Conservation (phyloP, 176 grass and related monocot species). For the Aegilops tauschii region DNA sequence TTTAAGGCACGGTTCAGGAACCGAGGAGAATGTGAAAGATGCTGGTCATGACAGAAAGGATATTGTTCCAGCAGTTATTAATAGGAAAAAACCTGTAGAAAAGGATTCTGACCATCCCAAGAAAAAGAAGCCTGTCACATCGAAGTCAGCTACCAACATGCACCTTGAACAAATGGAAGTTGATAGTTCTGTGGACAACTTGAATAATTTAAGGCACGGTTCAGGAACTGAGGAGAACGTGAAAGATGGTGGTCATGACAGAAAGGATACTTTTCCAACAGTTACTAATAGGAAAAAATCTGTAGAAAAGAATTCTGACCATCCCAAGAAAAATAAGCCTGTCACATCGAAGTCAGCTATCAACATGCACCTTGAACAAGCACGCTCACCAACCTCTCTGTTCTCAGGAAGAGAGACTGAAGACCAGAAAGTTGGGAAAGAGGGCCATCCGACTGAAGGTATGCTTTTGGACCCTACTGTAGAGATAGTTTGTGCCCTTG, state of each 20-base stretch:
- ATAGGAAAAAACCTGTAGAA: constrained; percentile 38
- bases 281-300: constrained; percentile 46
- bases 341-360: constrained; percentile 31
- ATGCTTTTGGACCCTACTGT: constrained; percentile 32
- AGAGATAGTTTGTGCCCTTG: constrained; percentile 37
- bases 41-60: constrained; percentile 28
- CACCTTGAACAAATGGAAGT: constrained; percentile 28
- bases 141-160: constrained; percentile 33
- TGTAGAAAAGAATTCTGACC: constrained; percentile 26
- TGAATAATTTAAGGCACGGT: constrained; percentile 23
- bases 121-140: constrained; percentile 30
- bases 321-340: constrained; percentile 36
- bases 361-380: constrained; percentile 17
- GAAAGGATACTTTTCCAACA: constrained; percentile 21
- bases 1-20: constrained; percentile 24
- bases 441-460: constrained; percentile 16
- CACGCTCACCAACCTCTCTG: constrained; percentile 18
- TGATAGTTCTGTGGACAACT: constrained; percentile 33
- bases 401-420: constrained; percentile 25
- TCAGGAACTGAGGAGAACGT: constrained; percentile 27
- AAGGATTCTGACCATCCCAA: constrained; percentile 34
- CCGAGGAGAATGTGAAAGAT: constrained; percentile 18
- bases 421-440: constrained; percentile 40
- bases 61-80: constrained; percentile 27
- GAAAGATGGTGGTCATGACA: constrained; percentile 29